Evolutionary conservation across 352 stramenopile species (phyloP).

Genomic region (Globisporangium polare): DNA sequence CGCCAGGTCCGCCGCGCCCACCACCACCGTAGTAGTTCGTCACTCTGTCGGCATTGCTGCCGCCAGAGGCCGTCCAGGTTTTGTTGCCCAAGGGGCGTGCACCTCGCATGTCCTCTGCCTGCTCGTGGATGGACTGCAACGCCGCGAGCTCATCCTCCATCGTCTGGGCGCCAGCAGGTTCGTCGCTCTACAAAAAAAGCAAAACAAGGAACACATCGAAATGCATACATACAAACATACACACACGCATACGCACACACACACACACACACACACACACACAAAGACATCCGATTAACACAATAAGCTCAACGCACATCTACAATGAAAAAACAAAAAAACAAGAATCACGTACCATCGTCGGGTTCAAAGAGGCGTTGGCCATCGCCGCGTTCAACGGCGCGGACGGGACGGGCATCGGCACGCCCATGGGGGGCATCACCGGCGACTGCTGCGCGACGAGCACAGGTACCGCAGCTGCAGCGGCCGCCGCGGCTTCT

Average conservation of each 20-base stretch:
- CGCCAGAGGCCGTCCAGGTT: conserved; percentile 70
- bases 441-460: conserved; percentile 32
- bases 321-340: too few relatives aligned
- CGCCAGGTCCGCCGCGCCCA: conserved; percentile 29
- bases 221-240: conserved; percentile 11
- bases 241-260: conserved; percentile 12
- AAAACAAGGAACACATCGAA: conserved; percentile 3
- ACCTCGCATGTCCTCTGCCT: conserved; percentile 77
- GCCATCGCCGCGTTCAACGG: conserved; percentile 12
- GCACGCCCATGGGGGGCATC: conserved; percentile 23
- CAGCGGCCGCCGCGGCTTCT: conserved; percentile 61
- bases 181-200: conserved; percentile 2
- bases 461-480: conserved; percentile 39
- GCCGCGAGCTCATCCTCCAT: conserved; percentile 83
- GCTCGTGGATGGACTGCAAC: conserved; percentile 81
- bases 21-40: conserved; percentile 69
- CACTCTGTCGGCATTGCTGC: conserved; percentile 77
- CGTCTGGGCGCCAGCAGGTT: conserved; percentile 53
- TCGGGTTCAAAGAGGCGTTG: conserved; percentile 7
- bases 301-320: conserved; percentile 9
- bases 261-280: conserved; percentile 13
- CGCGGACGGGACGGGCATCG: conserved; percentile 36
- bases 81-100: conserved; percentile 72
- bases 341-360: conserved; percentile 14
- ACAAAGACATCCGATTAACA: neutral